Evolutionary conservation across 2,329 filamentous ascomycete genomes (phyloP).

Genomic region (Cephalotrichum gorgonifer): DNA sequence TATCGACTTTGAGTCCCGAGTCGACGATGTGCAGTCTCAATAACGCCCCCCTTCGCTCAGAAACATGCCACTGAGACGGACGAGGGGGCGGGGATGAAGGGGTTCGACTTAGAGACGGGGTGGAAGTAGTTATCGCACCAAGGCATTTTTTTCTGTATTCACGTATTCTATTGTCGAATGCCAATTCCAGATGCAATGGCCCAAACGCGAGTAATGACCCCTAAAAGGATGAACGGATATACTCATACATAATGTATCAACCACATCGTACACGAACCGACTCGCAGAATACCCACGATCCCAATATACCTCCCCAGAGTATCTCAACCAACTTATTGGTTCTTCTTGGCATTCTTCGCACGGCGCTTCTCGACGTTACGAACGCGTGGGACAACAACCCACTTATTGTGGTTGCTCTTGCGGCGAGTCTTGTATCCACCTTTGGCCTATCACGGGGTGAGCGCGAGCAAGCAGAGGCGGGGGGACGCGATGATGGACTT

Average conservation of each 20-base stretch:
- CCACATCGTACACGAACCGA: neutral
- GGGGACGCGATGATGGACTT: constrained; percentile 32
- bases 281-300: neutral
- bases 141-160: neutral
- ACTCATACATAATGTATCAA: neutral
- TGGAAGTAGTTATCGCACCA: neutral
- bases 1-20: too few relatives aligned
- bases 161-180: neutral
- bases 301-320: neutral
- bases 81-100: too few relatives aligned
- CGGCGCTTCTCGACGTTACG: constrained; percentile 89
- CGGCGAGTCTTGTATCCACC: constrained; percentile 85
- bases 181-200: neutral
- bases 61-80: neutral
- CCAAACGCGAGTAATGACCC: neutral
- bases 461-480: constrained; percentile 6
- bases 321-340: neutral
- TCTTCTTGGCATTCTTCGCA: constrained; percentile 37
- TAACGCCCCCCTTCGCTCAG: neutral
- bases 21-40: too few relatives aligned
- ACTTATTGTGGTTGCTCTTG: constrained; percentile 84
- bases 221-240: neutral
- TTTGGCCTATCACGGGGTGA: constrained; percentile 49
- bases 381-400: constrained; percentile 71
- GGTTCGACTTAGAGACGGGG: too few relatives aligned